A percentile compares a stretch with the other conserved stretches of the same genome.
Conservation (phyloP, 495 filamentous ascomycete genomes). For the Parathielavia appendiculata region DNA sequence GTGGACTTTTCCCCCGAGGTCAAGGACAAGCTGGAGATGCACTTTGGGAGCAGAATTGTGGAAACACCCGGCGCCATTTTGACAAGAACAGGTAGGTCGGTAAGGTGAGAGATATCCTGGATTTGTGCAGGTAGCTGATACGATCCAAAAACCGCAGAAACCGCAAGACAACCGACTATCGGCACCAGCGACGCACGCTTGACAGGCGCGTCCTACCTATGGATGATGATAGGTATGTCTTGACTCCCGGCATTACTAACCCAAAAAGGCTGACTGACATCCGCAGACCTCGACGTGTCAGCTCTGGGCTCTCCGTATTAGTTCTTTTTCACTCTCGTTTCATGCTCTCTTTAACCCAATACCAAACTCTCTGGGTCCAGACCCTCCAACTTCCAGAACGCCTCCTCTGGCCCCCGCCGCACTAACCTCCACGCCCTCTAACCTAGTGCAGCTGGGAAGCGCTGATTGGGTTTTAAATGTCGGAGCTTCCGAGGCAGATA, state of each 20-base stretch:
- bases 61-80: constrained; percentile 36
- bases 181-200: constrained; percentile 35
- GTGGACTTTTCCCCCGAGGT: constrained; percentile 38
- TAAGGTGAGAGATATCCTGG: not conserved
- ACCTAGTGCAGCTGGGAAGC: too few relatives aligned
- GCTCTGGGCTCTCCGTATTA: too few relatives aligned
- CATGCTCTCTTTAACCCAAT: too few relatives aligned
- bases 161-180: constrained; percentile 38
- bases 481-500: too few relatives aligned
- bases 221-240: constrained; percentile 42
- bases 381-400: constrained; percentile 38
- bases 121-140: not conserved
- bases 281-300: constrained; percentile 40
- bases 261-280: too few relatives aligned
- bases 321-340: too few relatives aligned
- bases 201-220: constrained; percentile 42
- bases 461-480: too few relatives aligned
- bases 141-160: constrained; percentile 20
- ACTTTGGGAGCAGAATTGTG: constrained; percentile 39
- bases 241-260: not conserved
- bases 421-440: constrained; percentile 45
- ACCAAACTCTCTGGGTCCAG: too few relatives aligned
- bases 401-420: constrained; percentile 29
- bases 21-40: constrained; percentile 39
- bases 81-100: constrained; percentile 31